Evolutionary conservation across 1,139 yeast genomes (phyloP), one percentile per base, ranked within the genome.

Genomic region (Diutina mesorugosa): DNA sequence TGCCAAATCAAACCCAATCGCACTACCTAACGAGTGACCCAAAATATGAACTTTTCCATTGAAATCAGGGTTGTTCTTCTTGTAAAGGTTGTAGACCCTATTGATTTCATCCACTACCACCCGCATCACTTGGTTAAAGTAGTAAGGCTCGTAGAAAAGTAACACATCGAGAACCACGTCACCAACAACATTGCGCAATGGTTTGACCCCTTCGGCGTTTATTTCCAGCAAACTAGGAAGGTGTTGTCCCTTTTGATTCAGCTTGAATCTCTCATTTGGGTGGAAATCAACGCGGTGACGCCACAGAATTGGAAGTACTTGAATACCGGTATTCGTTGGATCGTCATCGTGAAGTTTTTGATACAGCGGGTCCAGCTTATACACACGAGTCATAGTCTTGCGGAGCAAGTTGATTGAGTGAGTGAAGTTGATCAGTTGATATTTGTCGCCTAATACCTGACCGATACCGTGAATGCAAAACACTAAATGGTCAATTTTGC

Each of bases 391-490:
- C 75, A 88, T 75, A 55, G 85, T 80, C 56, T 79, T 78, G 57
- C 97, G 74, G 60, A 90, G 69, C 35, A 81, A 77, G 64, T 87
- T 88, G 57, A 90, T 82, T 32, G 93, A 90, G 67, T 90, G 96
- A 4, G 93, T 84, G 70, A 93, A 93, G 65, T 90, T 90, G 55
- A 90, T 84, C 46, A 88, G 83, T 60, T 90, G 90, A 62, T 87
- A 86, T 62, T 83, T 83, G 57, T 83, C 81, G 3, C 96, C 95
- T 59, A 93, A 74, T 50, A 86, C 83, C 67, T 93, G 99, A 1
- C 98, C 98, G 60, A 93, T 89, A 0, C 99, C 98, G 68, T 93
- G 99, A 54, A 91, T 79, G 61, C 96, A 93, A 18, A 93, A 73
- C 1, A 91, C 80, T 57, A 93, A 70, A 69, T 93, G 97, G 56